Base-by-base conservation (phyloP, 1,284 basidiomycete genomes). In the Wolfiporia cocos region DNA sequence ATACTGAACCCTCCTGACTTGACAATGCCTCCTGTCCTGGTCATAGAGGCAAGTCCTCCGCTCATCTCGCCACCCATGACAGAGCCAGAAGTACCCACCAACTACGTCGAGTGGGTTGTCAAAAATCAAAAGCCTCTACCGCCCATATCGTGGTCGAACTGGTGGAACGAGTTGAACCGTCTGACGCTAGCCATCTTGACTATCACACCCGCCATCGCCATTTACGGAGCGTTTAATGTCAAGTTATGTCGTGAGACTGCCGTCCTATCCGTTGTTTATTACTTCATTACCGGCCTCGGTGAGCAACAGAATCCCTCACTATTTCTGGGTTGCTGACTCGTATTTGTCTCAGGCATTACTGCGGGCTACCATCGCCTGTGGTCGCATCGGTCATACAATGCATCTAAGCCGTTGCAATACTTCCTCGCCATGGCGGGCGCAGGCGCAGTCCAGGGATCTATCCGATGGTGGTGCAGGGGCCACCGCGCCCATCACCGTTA, bases 401-500 rank as follows among this genome's bases (percentile, higher is more conserved):
- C 92, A n/a, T 80, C 82, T 1, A 70, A 68, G 43, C 81, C 86
- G 7, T 68, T 94, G 3, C 81, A 94, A 60, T 92, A 88, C 62
- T 66, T 77, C 53, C 77, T 94, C 39, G 86, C 88, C 7, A 52
- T 85, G 17, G 75, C 81, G 10, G 92, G 92, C 42, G 82, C 88
- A 1, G 92, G 91, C 42, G 88, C 92, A 10, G 86, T 92, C 24
- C 78, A 95, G 58, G 92, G 92, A 19, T 91, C 90, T 15, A 92
- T 94, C 66, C 84, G 85, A 61, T 95, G 92, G 92, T 95, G 92
- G 92, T 81, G 81, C n/a, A 78, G 92, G 36, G 90, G 89, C 46
- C 92, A 95, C 70, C 85, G 92, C 49, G 90, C 92, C 7, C 91
- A 95, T 67, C 92, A 94, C 64, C 78, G 91, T 39, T 94, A 95